phyloP scores from a whole-genome alignment of 106 monocot species.

The Apostasia shenzhenica region DNA sequence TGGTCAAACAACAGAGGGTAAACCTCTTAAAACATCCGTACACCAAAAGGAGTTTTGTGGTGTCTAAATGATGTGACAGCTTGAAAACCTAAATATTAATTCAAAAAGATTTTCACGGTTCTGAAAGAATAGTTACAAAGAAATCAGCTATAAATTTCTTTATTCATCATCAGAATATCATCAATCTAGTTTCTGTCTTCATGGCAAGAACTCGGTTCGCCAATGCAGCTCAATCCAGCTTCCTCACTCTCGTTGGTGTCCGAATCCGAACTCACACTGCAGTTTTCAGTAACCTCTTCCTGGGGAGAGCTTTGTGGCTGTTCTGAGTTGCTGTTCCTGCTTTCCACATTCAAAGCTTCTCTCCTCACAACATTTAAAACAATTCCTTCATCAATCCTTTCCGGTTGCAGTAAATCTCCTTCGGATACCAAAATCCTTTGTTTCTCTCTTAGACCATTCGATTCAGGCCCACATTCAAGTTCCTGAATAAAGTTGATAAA shows the following conservation, averaged over 20 bases:
- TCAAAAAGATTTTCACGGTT: no score
- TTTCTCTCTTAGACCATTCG: constrained; percentile 3
- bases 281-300: constrained; percentile 33
- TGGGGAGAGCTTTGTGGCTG: background rate
- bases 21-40: no score
- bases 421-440: constrained; percentile 66
- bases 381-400: constrained; percentile 52
- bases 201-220: no score
- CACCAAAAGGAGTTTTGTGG: no score
- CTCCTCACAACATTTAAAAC: constrained; percentile 60
- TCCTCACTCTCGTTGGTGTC: constrained; percentile 30
- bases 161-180: no score
- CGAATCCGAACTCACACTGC: constrained; percentile 27
- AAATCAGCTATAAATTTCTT: no score
- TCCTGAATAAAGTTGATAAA: constrained; percentile 47
- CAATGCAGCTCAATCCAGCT: background rate
- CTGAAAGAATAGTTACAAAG: no score
- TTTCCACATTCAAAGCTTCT: constrained; percentile 12
- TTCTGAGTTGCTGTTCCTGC: constrained; percentile 9
- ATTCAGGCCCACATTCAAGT: constrained; percentile 21
- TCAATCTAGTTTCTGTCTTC: no score
- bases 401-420: constrained; percentile 65
- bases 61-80: no score
- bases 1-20: no score
- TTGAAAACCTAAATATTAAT: no score